These are phyloP conservation scores for Phytopythium montanum DNA, from an alignment of 352 stramenopile species.

Conservation along the genomic window DNA sequence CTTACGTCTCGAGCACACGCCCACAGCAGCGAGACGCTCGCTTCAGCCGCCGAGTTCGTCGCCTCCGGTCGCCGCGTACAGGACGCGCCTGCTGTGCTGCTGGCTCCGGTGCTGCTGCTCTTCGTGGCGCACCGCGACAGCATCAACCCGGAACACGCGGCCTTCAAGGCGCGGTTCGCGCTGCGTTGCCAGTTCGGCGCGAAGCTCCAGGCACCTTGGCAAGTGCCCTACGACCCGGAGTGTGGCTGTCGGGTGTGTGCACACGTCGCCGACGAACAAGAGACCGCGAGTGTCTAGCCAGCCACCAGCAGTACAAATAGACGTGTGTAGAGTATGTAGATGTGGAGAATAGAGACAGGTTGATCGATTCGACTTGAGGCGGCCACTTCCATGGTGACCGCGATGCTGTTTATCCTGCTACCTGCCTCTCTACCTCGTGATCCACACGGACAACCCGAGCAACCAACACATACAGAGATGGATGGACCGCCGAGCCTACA, in stretches of 20 bases:
- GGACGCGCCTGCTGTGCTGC: conserved; percentile 38
- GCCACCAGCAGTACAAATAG: background rate
- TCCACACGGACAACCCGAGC: background rate
- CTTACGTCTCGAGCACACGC: conserved; percentile 36
- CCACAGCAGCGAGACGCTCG: conserved; percentile 44
- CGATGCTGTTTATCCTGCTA: background rate
- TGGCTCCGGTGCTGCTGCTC: conserved; percentile 53
- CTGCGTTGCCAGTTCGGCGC: conserved; percentile 57
- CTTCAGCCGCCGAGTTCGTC: conserved; percentile 59
- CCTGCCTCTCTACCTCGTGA: background rate
- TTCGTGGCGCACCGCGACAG: conserved; percentile 64
- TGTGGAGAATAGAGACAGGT: background rate
- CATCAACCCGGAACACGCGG: conserved; percentile 49
- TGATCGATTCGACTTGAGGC: background rate
- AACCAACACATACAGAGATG: background rate
- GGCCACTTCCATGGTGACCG: background rate
- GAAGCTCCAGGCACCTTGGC: conserved; percentile 42
- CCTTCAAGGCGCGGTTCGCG: conserved; percentile 61
- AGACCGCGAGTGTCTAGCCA: conserved; percentile 6
- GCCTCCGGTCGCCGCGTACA: conserved; percentile 38
- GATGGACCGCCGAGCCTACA: conserved; percentile 30
- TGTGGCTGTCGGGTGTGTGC: conserved; percentile 64
- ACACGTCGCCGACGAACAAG: conserved; percentile 26
- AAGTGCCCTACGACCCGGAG: conserved; percentile 44
- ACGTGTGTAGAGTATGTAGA: conserved; percentile 2